Evolutionary conservation across 176 grass and related monocot genomes (phyloP).

Genomic region (Eremochloa ophiuroides): DNA sequence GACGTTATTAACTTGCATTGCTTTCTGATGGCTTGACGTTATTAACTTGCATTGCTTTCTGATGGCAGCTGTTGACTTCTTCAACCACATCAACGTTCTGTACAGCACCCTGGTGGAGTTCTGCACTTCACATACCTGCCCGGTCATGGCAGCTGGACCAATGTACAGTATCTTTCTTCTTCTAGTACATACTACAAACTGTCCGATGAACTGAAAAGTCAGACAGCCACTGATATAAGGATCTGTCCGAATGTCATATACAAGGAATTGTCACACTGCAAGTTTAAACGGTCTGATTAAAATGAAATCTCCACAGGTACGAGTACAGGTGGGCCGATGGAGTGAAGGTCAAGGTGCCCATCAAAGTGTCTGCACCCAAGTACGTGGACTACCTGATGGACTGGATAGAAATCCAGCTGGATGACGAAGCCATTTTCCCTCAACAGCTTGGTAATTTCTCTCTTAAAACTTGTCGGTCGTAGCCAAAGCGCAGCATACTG

Average conservation of each 20-base stretch:
- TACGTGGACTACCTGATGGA: conserved; percentile 97
- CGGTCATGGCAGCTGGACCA: conserved; percentile 80
- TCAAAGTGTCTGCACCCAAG: conserved; percentile 76
- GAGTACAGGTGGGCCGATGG: conserved; percentile 98
- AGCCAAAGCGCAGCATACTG: neutral
- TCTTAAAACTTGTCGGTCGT: neutral
- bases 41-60: too few relatives aligned
- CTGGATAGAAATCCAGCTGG: conserved; percentile 75
- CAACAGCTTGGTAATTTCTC: conserved; percentile 51
- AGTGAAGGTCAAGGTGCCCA: conserved; percentile 69
- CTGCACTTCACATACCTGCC: conserved; percentile 82
- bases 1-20: neutral
- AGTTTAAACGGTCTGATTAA: neutral
- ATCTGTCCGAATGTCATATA: too few relatives aligned
- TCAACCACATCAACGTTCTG: conserved; percentile 83
- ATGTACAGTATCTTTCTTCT: conserved; percentile 42
- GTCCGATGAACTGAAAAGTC: too few relatives aligned
- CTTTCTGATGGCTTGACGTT: conserved; percentile 2
- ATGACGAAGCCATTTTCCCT: conserved; percentile 78
- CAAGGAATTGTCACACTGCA: neutral
- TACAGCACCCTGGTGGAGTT: conserved; percentile 82
- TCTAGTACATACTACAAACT: too few relatives aligned
- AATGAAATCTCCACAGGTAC: conserved; percentile 42
- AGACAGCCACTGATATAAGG: too few relatives aligned
- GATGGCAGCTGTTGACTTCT: conserved; percentile 87